A percentile compares a stretch with the other conserved stretches of the same genome.
Evolutionary conservation across 306 rosid species (phyloP).

Genomic region (Elaeagnus macrophylla): DNA sequence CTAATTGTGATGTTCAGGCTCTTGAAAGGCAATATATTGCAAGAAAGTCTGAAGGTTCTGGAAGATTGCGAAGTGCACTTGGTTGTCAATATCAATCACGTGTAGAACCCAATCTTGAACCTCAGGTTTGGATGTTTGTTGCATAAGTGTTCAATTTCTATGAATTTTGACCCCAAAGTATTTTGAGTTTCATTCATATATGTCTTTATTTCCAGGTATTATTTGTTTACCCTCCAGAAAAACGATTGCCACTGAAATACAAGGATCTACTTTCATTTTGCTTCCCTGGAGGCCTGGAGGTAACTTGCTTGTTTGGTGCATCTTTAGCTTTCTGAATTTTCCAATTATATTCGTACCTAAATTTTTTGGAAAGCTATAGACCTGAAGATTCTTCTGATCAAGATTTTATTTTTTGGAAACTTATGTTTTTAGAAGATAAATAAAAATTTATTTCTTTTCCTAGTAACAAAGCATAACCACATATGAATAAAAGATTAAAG

Average conservation of each 20-base stretch:
- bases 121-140: conserved; percentile 53
- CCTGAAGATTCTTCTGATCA: too few relatives aligned
- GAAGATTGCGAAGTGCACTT: conserved; percentile 55
- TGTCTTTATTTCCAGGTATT: conserved; percentile 43
- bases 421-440: too few relatives aligned
- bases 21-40: conserved; percentile 58
- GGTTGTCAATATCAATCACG: conserved; percentile 57
- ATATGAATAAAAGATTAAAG: too few relatives aligned
- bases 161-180: conserved; percentile 2
- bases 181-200: background rate
- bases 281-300: conserved; percentile 93
- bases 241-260: conserved; percentile 62
- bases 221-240: conserved; percentile 88
- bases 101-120: conserved; percentile 82
- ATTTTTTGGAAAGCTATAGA: background rate
- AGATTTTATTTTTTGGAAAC: too few relatives aligned
- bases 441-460: too few relatives aligned
- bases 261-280: conserved; percentile 90
- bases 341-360: background rate
- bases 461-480: too few relatives aligned
- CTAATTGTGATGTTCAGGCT: conserved; percentile 76
- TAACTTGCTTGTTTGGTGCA: conserved; percentile 20
- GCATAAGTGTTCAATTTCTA: background rate
- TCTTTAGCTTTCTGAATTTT: background rate
- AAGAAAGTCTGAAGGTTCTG: conserved; percentile 58